phyloP scores from a whole-genome alignment of 2,329 filamentous ascomycete species.

The Arthroderma uncinatum region DNA sequence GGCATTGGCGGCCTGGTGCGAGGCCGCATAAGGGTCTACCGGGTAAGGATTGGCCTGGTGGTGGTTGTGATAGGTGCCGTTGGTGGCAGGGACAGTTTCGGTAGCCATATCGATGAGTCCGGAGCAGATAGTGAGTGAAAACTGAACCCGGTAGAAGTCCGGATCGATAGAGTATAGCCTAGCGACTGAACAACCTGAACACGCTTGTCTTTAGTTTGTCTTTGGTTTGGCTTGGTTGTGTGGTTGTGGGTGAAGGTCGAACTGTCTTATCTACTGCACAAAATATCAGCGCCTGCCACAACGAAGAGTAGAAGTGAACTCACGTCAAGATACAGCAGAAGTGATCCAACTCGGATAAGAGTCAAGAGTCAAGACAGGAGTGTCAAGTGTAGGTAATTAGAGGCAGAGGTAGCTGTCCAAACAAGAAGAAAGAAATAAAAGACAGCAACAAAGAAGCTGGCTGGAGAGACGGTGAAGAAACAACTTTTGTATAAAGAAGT shows the following conservation, averaged over 20 bases:
- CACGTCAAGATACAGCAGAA: neutral
- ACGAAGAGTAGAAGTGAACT: neutral
- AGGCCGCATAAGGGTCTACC: conserved; percentile 27
- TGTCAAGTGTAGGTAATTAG: neutral
- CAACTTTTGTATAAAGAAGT: neutral
- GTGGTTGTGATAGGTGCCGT: conserved; percentile 33
- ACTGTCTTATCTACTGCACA: no score
- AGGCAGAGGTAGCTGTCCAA: neutral
- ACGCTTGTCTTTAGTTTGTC: no score
- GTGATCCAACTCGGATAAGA: neutral
- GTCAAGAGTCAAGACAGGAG: neutral
- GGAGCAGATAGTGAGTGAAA: neutral
- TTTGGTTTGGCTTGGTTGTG: no score
- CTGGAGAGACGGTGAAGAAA: conserved; percentile 11
- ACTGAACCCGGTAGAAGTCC: neutral
- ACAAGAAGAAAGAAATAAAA: conserved; percentile 7
- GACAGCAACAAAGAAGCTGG: conserved; percentile 13
- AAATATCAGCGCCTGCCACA: neutral
- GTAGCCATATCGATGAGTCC: neutral
- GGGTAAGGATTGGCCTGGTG: conserved; percentile 25
- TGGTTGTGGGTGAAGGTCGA: neutral
- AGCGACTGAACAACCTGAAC: neutral
- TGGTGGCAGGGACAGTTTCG: conserved; percentile 29
- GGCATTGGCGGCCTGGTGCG: conserved; percentile 26
- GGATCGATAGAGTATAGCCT: neutral